Evolutionary conservation across 805 yeast genomes (phyloP).

Genomic region (Deakozyma indianensis): DNA sequence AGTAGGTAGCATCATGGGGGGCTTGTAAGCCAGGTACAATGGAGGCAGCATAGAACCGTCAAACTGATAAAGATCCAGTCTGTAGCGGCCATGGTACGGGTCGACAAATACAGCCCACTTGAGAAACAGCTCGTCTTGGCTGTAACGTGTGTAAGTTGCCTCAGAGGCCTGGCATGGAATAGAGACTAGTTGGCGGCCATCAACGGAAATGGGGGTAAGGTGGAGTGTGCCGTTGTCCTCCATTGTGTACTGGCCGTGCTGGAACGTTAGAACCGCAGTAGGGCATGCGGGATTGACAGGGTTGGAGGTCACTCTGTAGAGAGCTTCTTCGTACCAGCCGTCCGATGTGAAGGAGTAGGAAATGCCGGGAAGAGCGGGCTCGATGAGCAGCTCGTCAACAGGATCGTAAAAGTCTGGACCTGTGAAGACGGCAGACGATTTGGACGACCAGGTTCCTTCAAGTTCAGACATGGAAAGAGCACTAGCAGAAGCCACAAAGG

Average conservation of each 20-base stretch:
- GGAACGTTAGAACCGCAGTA: slow-evolving; percentile 64
- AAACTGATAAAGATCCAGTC: slow-evolving; percentile 56
- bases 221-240: slow-evolving; percentile 49
- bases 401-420: slow-evolving; percentile 94
- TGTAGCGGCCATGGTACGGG: slow-evolving; percentile 71
- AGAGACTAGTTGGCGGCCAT: slow-evolving; percentile 82
- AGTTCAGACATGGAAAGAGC: slow-evolving; percentile 16
- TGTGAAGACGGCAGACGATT: slow-evolving; percentile 86
- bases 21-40: slow-evolving; percentile 77
- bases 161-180: slow-evolving; percentile 61
- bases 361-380: slow-evolving; percentile 92
- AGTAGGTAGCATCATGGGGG: slow-evolving; percentile 95
- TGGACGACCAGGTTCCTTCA: slow-evolving; percentile 91
- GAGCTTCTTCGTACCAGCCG: slow-evolving; percentile 83
- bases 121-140: slow-evolving; percentile 46
- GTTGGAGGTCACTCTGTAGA: slow-evolving; percentile 44
- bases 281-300: slow-evolving; percentile 59
- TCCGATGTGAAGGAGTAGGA: slow-evolving; percentile 87
- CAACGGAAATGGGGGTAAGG: slow-evolving; percentile 65
- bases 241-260: slow-evolving; percentile 72
- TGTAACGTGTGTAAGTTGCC: slow-evolving; percentile 48
- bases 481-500: not conserved
- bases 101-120: slow-evolving; percentile 50
- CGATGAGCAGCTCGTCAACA: slow-evolving; percentile 82
- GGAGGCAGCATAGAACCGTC: slow-evolving; percentile 73